A percentile compares a stretch with the other conserved stretches of the same genome.
These are phyloP conservation scores for Pichia cabralensis DNA, from an alignment of 805 yeast species.

Conservation along the genomic window DNA sequence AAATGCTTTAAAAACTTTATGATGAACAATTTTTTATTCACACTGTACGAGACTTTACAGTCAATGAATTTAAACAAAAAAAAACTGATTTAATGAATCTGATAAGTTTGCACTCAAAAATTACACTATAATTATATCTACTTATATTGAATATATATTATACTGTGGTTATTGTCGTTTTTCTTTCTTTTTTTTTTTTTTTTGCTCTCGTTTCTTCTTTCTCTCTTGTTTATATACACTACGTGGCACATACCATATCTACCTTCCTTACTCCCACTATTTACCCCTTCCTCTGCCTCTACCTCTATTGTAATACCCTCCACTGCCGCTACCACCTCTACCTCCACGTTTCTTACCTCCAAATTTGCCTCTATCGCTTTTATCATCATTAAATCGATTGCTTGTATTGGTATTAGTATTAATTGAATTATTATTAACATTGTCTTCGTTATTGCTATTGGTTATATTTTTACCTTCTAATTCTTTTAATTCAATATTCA, in stretches of 20 bases:
- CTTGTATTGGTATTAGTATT: not conserved
- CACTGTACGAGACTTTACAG: conserved; percentile 38
- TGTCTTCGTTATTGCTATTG: not conserved
- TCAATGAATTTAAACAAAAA: conserved; percentile 29
- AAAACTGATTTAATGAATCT: conserved; percentile 50
- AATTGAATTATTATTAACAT: not conserved
- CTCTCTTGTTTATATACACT: too few species aligned
- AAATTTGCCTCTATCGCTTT: too few species aligned
- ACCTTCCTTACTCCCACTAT: too few species aligned
- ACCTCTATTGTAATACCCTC: conserved; percentile 3
- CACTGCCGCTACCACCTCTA: not conserved
- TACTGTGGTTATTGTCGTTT: too few species aligned
- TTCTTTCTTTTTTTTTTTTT: not conserved
- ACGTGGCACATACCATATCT: not conserved
- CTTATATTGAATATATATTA: too few species aligned
- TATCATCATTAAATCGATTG: not conserved
- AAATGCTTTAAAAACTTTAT: conserved; percentile 6
- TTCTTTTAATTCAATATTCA: conserved; percentile 33
- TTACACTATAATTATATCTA: too few species aligned
- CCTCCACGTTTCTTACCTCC: not conserved
- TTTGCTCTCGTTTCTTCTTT: not conserved
- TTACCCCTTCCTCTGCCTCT: conserved; percentile 1
- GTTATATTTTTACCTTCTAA: conserved; percentile 25
- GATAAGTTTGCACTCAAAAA: too few species aligned
- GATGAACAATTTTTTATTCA: conserved; percentile 35